phyloP scores from a whole-genome alignment of 2,329 filamentous ascomycete genomes.

The Arthroderma sp. region DNA sequence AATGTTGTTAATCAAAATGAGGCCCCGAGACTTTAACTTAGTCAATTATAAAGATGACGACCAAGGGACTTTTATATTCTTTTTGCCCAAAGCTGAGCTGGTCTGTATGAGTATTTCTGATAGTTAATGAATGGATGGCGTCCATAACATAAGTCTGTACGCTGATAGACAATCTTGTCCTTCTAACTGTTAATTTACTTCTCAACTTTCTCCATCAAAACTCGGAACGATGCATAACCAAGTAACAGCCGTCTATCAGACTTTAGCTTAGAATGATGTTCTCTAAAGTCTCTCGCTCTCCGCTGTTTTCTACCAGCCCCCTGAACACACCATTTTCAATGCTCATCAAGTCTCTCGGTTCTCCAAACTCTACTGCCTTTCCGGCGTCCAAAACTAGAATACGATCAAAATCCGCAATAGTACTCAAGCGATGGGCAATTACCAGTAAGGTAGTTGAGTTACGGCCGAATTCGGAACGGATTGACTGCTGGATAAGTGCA shows the following conservation, averaged over 20 bases:
- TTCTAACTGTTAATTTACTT: too few relatives aligned
- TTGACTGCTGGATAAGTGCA: conserved; percentile 58
- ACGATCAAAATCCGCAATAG: conserved; percentile 64
- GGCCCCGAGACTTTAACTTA: too few relatives aligned
- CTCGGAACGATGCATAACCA: too few relatives aligned
- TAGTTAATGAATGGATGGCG: too few relatives aligned
- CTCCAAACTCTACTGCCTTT: conserved; percentile 54
- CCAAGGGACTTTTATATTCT: too few relatives aligned
- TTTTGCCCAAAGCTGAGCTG: too few relatives aligned
- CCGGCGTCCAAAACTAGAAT: conserved; percentile 62
- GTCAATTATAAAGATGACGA: too few relatives aligned
- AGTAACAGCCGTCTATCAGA: not conserved
- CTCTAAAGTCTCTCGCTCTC: conserved; percentile 24
- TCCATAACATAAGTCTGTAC: too few relatives aligned
- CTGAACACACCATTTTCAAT: conserved; percentile 43
- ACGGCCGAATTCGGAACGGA: conserved; percentile 56
- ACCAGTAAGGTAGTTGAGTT: conserved; percentile 54
- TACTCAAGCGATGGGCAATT: conserved; percentile 64
- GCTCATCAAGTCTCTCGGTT: conserved; percentile 50
- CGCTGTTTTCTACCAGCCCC: conserved; percentile 40
- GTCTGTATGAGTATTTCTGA: too few relatives aligned
- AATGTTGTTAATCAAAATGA: too few relatives aligned
- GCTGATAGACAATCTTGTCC: too few relatives aligned
- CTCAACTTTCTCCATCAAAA: too few relatives aligned
- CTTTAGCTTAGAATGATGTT: conserved; percentile 18